Conservation (phyloP, 177 flowering plant genomes). For the Vitis hybrid region DNA sequence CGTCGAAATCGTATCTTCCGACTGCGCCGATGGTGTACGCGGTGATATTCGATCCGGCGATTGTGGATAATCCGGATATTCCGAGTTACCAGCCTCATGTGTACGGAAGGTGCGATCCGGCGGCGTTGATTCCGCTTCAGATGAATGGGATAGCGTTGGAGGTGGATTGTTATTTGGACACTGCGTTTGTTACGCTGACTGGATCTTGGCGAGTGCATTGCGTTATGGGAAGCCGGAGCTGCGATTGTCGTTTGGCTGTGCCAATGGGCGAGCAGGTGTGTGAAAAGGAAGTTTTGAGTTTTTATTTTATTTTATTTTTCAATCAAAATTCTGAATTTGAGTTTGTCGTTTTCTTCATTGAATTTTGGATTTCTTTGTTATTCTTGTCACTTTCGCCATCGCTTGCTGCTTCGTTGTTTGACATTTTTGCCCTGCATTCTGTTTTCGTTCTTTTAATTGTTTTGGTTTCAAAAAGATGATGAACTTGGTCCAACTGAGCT, state of each 20-base stretch:
- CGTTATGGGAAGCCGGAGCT: conserved; percentile 58
- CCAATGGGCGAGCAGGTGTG: conserved; percentile 90
- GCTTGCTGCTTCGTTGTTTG: too few species aligned
- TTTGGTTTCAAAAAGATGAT: too few species aligned
- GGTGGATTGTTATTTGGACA: conserved; percentile 57
- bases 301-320: background rate
- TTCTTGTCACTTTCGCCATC: too few species aligned
- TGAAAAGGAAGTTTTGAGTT: background rate
- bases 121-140: conserved; percentile 88
- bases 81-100: conserved; percentile 98
- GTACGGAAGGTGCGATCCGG: conserved; percentile 87
- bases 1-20: conserved; percentile 39
- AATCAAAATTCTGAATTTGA: background rate
- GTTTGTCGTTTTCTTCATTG: background rate
- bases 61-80: conserved; percentile 93
- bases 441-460: too few species aligned
- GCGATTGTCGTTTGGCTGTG: conserved; percentile 73
- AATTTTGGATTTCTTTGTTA: background rate
- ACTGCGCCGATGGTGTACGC: conserved; percentile 85
- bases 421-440: too few species aligned
- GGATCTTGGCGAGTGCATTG: conserved; percentile 95
- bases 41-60: conserved; percentile 60
- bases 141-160: conserved; percentile 64
- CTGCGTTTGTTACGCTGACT: conserved; percentile 60
- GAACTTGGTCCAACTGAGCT: too few species aligned